Conservation (phyloP, 257 asterid species). For the Asclepias syriaca region DNA sequence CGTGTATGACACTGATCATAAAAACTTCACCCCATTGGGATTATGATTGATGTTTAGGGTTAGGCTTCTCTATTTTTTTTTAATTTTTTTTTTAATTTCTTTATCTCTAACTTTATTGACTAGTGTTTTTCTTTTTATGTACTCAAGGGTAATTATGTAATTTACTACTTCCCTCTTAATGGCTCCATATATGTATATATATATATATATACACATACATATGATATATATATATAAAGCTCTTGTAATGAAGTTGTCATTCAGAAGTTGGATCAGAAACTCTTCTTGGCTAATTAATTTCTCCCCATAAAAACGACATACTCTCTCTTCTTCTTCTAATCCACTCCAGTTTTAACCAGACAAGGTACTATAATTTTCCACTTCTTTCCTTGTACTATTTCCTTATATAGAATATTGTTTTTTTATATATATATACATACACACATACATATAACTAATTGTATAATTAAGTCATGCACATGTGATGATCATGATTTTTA, state of each 20-base stretch:
- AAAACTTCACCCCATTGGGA: neutral
- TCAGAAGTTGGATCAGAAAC: neutral
- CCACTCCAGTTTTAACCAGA: neutral
- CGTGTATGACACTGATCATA: conserved; percentile 26
- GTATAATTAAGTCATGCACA: too few species aligned
- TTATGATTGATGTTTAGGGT: conserved; percentile 16
- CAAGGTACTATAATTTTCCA: conserved; percentile 1
- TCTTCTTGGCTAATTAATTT: neutral
- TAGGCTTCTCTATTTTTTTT: neutral
- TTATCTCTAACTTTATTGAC: conserved; percentile 4
- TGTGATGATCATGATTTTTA: too few species aligned
- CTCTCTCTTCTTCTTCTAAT: neutral
- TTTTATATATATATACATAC: too few species aligned
- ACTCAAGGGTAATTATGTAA: conserved; percentile 35
- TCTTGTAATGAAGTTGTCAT: conserved; percentile 2
- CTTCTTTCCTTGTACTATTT: neutral
- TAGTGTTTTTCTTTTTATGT: conserved; percentile 14
- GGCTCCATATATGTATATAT: conserved; percentile 22
- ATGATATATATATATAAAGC: conserved; percentile 15
- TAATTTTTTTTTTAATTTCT: neutral
- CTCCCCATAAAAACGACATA: neutral
- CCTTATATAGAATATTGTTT: too few species aligned
- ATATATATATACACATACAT: neutral
- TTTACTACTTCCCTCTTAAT: conserved; percentile 3
- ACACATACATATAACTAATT: too few species aligned